Base-by-base conservation (phyloP, 371 early-diverging fungal genomes). In the Conidiobolus incongruus region DNA sequence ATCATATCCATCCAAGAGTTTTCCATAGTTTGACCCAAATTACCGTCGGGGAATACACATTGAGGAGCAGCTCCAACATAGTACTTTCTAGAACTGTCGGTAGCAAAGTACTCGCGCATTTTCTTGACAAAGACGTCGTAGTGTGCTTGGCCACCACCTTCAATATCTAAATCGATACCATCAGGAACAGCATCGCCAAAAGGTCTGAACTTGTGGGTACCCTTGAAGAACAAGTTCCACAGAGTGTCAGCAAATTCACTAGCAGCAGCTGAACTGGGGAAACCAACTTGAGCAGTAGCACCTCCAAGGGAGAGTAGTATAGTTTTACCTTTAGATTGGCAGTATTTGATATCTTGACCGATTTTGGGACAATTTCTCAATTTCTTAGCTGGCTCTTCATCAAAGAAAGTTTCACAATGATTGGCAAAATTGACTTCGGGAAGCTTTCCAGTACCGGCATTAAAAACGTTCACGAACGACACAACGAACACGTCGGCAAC, bases 11-110 rank as follows among this genome's bases (percentile, higher is more conserved):
- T 38, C 46, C 50, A 50, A 10, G 53, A 50, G 2, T 40, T n/a
- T 15, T 53, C 49, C 8, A 58, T 35, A 0, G 52, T 46, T 3
- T 23, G 29, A 1, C 52, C 49, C 1, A 57, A 39, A 37, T 51
- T 52, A 1, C 41, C 37, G 35, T 57, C 53, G 12, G 78, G 78
- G 47, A 60, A 78, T 0, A 71, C 76, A 37, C 81, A 78, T 47
- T 78, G 77, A 2, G 81, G 81, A 1, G 81, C 76, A 15, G 70
- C 72, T 0, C 75, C 62, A 28, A 77, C 61, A 29, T 68, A 75
- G 47, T 76, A 78, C 12, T 53, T 53, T 35, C 55, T 58, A 17
- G 51, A 55, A n/a, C 47, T 50, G n/a, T 52, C 54, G 4, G 57
- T 43, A 1, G 50, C 52, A 37, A 57, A 73, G 37, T 61, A 50